phyloP scores from a whole-genome alignment of 2,329 filamentous ascomycete species.

The Fusarium sp. region DNA sequence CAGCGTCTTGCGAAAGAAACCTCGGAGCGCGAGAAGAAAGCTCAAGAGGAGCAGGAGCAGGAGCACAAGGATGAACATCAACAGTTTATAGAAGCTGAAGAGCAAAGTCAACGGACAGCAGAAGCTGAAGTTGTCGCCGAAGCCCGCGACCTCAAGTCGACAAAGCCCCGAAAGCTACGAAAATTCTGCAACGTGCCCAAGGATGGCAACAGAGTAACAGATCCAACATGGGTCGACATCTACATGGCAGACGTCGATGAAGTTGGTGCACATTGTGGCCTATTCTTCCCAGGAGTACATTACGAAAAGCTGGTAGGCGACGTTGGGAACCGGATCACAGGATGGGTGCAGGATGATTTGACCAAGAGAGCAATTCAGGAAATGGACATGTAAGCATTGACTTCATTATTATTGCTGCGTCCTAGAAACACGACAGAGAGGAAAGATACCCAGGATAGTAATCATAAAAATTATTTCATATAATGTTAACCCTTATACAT shows the following conservation, averaged over 20 bases:
- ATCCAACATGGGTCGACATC: constrained; percentile 82
- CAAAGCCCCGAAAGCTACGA: constrained; percentile 68
- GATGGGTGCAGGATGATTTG: constrained; percentile 78
- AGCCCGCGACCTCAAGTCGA: constrained; percentile 29
- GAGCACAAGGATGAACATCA: constrained; percentile 13
- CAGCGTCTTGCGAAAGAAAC: constrained; percentile 26
- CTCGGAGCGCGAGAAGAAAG: constrained; percentile 26
- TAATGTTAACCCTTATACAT: constrained; percentile 34
- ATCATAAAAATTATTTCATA: constrained; percentile 37
- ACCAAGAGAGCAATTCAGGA: constrained; percentile 58
- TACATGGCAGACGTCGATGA: constrained; percentile 89
- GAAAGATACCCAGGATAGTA: constrained; percentile 26
- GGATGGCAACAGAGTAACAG: constrained; percentile 67
- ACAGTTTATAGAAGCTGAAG: background rate
- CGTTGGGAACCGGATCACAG: constrained; percentile 75
- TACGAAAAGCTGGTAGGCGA: constrained; percentile 85
- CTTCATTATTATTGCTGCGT: background rate
- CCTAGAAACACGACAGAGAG: background rate
- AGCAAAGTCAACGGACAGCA: constrained; percentile 3
- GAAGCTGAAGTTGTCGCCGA: constrained; percentile 27
- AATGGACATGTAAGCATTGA: constrained; percentile 34
- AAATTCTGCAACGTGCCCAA: constrained; percentile 85
- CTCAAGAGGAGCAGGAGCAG: constrained; percentile 34
- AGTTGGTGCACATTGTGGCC: constrained; percentile 85
- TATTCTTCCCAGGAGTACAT: constrained; percentile 81